Evolutionary conservation across 148 eudicot species (phyloP).

Genomic region (Agrostemma githago): DNA sequence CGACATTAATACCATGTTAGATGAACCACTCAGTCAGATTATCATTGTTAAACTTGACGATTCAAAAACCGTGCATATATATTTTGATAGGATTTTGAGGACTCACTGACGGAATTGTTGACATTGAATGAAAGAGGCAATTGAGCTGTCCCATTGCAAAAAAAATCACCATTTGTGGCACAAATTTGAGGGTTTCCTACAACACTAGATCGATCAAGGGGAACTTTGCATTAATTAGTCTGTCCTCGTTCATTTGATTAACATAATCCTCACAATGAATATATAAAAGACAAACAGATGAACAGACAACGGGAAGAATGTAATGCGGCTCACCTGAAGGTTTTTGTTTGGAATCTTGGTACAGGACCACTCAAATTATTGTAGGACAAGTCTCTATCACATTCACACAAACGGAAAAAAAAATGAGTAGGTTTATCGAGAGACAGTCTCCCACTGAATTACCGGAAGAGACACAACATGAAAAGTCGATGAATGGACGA

Average conservation of each 20-base stretch:
- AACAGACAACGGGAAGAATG: background rate
- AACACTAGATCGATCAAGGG: constrained; percentile 45
- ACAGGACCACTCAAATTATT: constrained; percentile 91
- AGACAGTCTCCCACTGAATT: too few relatives aligned
- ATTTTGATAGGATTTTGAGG: background rate
- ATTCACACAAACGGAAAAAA: constrained; percentile 1
- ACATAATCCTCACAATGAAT: background rate
- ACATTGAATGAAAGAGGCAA: constrained; percentile 65
- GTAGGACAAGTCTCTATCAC: constrained; percentile 79
- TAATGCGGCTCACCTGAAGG: constrained; percentile 58
- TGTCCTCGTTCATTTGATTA: too few relatives aligned
- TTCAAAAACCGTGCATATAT: background rate
- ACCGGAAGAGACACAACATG: background rate
- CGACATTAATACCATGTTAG: background rate
- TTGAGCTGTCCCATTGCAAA: constrained; percentile 72
- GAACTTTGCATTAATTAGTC: constrained; percentile 11
- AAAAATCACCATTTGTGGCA: constrained; percentile 58
- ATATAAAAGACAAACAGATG: background rate
- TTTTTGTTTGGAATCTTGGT: constrained; percentile 70
- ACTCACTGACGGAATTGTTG: constrained; percentile 57
- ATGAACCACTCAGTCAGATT: background rate
- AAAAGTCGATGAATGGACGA: background rate
- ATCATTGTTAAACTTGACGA: background rate
- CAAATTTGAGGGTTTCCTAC: constrained; percentile 79
- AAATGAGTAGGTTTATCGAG: background rate